Evolutionary conservation across 768 basidiomycete species (phyloP).

Genomic region (Pulveroboletus sp.): DNA sequence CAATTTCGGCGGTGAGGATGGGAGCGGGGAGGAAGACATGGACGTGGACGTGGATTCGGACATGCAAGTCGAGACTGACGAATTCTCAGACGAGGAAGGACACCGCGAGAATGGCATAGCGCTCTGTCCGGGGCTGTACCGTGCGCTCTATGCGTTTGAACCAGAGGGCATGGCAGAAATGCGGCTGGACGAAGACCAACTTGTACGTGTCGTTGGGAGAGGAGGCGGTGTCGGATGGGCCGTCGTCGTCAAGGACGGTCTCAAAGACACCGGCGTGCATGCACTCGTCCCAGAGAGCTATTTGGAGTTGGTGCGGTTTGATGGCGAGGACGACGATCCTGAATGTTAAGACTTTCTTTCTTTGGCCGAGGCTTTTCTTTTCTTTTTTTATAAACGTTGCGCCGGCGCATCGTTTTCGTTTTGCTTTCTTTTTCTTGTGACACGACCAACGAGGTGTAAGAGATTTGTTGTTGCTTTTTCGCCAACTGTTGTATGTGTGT

Average conservation of each 20-base stretch:
- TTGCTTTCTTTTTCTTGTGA: not conserved
- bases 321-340: conserved; percentile 19
- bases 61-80: conserved; percentile 33
- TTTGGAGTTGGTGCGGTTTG: conserved; percentile 53
- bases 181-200: conserved; percentile 72
- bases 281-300: conserved; percentile 82
- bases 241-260: conserved; percentile 50
- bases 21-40: conserved; percentile 11
- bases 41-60: conserved; percentile 12
- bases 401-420: conserved; percentile 14
- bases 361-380: not conserved
- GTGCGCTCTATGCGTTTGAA: conserved; percentile 75
- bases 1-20: conserved; percentile 42
- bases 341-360: not conserved
- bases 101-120: conserved; percentile 35
- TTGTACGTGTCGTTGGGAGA: conserved; percentile 68
- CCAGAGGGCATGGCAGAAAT: conserved; percentile 85
- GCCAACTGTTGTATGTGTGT: conserved; percentile 21
- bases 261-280: conserved; percentile 43
- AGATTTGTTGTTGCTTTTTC: conserved; percentile 9
- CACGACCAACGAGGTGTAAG: not conserved
- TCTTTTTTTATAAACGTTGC: conserved; percentile 2
- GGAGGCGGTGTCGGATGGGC: conserved; percentile 84
- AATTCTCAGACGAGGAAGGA: conserved; percentile 19
- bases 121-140: conserved; percentile 69